Percentiles rank a stretch among this genome's conserved stretches.
Conservation (phyloP, 148 eudicot species). For the Silene latifolia region DNA sequence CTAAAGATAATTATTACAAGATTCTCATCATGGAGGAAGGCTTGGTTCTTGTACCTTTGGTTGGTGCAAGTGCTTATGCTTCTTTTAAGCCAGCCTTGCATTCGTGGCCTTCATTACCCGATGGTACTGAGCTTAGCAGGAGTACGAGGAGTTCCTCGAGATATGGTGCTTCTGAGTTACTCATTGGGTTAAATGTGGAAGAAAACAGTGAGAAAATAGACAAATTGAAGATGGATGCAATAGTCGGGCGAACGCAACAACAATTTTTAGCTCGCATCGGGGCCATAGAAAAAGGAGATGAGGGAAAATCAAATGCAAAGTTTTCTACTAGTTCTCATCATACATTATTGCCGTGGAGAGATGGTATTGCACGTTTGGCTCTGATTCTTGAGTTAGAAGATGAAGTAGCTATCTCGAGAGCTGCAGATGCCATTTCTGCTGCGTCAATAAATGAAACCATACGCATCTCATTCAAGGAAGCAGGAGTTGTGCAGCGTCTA, state of each 20-base stretch:
- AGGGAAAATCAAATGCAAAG: constrained; percentile 27
- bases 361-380: constrained; percentile 85
- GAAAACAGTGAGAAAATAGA: constrained; percentile 48
- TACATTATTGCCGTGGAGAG: constrained; percentile 69
- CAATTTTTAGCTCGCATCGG: constrained; percentile 84
- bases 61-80: constrained; percentile 73
- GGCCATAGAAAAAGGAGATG: constrained; percentile 66
- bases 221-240: constrained; percentile 57
- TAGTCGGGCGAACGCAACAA: constrained; percentile 66
- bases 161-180: constrained; percentile 69
- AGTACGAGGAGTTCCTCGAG: constrained; percentile 51
- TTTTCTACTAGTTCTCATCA: constrained; percentile 31
- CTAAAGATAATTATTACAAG: constrained; percentile 63
- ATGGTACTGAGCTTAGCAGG: constrained; percentile 66
- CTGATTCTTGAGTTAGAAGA: constrained; percentile 82
- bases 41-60: constrained; percentile 69
- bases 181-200: constrained; percentile 58
- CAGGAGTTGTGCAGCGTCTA: constrained; percentile 67
- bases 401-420: constrained; percentile 64
- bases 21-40: constrained; percentile 80
- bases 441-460: constrained; percentile 58
- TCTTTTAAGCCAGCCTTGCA: constrained; percentile 60
- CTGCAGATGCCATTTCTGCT: constrained; percentile 70
- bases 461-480: constrained; percentile 68
- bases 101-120: constrained; percentile 83